Base-by-base conservation (phyloP, 805 yeast genomes). In the Komagataella pseudopastoris region DNA sequence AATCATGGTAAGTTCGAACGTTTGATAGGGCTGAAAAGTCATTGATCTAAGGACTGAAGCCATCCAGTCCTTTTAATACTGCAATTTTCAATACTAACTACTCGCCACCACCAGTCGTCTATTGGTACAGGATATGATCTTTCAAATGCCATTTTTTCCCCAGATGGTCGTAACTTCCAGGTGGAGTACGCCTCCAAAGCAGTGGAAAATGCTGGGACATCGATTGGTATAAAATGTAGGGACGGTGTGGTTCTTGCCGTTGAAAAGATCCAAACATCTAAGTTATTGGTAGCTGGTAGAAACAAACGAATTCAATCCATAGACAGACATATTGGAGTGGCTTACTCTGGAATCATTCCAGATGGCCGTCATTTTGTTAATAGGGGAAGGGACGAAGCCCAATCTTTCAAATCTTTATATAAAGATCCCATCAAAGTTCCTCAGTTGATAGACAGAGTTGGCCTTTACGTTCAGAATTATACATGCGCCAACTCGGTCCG, bases 111-210 rank as follows among this genome's bases (percentile, higher is more conserved):
- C 46, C 50, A 58, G 70, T 85, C 98, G 45, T 93, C 99, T 48
- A 90, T 93, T 60, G 99, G 99, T 60, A 93, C 99, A 24, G 99
- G 99, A 17, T 93, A 93, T 80, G 99, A 93, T 76, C 82, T 93
- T 63, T 88, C 97, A 39, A 93, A 93, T 73, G 84, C 95, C 71
- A 96, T 91, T 55, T 93, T 93, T 71, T 81, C 88, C 52, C 91
- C 91, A 52, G 96, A 88, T 65, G 96, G 96, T 45, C 78, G 96
- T 71, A 88, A 87, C 67, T 93, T 93, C 72, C 99, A 93, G 69
- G 99, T 93, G 17, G 99, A 93, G 68, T 93, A 93, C 62, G 99
- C 99, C 36, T 77, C 85, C 61, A 93, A 93, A 65, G 99, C 99
- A 1, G 98, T 91, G 2, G 99, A 93, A 68, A 90, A 89, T 62